phyloP scores from a whole-genome alignment of 78 protist genomes.

The slime mould (Dictyostelium discoideum) region dicty_2.7 NC_007091.3:1551001-1551500 shows the following conservation, averaged over 20 bases:
- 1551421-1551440: not conserved
- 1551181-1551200: not conserved
- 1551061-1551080: not conserved
- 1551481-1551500: not conserved
- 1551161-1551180: not conserved
- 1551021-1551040: constrained; percentile 11
- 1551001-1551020: constrained; percentile 61
- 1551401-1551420: not conserved
- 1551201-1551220: not conserved
- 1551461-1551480: not conserved
- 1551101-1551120: not conserved
- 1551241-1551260: not conserved
- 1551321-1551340: not conserved
- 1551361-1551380: constrained; percentile 3
- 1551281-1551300: not conserved
- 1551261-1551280: not conserved
- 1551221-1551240: not conserved
- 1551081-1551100: not conserved
- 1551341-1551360: not conserved
- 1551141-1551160: not conserved
- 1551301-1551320: not conserved
- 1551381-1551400: not conserved
- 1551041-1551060: not conserved
- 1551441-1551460: not conserved
- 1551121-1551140: not conserved